Conservation (phyloP, 257 asterid species). For the Lycium ferocissimum region DNA sequence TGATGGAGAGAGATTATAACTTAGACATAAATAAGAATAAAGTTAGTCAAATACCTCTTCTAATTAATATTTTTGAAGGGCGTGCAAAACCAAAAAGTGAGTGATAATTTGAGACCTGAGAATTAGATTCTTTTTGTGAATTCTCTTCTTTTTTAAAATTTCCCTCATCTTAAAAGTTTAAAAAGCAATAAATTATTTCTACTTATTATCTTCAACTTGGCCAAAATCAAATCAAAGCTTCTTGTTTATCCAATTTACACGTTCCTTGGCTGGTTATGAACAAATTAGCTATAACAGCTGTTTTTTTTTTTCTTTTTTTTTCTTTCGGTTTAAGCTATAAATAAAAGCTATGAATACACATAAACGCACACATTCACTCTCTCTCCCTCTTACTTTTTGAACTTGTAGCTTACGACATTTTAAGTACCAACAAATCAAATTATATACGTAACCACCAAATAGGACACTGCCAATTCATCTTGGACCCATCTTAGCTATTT, state of each 20-base stretch:
- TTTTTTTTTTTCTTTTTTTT: too few relatives aligned
- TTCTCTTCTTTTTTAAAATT: too few relatives aligned
- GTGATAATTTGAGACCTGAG: too few relatives aligned
- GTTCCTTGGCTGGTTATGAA: too few relatives aligned
- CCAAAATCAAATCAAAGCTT: not conserved
- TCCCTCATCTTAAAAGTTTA: not conserved
- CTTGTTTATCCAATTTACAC: not conserved
- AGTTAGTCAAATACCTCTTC: too few relatives aligned
- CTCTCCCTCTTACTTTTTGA: not conserved
- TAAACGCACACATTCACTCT: not conserved
- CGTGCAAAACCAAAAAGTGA: too few relatives aligned
- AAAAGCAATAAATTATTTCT: not conserved
- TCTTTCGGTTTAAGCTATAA: too few relatives aligned
- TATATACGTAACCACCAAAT: not conserved
- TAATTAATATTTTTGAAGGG: too few relatives aligned
- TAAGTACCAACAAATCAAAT: not conserved
- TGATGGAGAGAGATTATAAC: too few relatives aligned
- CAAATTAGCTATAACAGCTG: too few relatives aligned
- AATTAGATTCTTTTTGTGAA: too few relatives aligned
- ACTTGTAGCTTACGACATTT: not conserved
- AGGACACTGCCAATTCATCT: not conserved
- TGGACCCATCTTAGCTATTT: constrained; percentile 28
- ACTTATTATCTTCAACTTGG: not conserved
- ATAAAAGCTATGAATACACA: not conserved
- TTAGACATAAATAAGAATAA: too few relatives aligned